A percentile compares a stretch with the other conserved stretches of the same genome.
Evolutionary conservation across 2,329 filamentous ascomycete genomes (phyloP).

Genomic region (Simplicillium aogashimaense): DNA sequence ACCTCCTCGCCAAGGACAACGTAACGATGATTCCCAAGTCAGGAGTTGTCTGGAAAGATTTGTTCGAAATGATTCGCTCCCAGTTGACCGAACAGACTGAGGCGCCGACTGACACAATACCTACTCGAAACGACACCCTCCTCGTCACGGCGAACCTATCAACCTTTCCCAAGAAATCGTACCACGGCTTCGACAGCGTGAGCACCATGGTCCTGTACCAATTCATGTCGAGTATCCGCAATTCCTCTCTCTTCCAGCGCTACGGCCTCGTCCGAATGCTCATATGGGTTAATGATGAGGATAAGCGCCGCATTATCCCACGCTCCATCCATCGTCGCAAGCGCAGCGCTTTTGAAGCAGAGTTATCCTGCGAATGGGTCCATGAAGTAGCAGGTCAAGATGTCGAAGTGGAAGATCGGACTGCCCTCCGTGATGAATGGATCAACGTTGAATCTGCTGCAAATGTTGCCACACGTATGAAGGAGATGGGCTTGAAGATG

Average conservation of each 20-base stretch:
- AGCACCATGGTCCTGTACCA: slow-evolving; percentile 50
- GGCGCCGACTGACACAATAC: slow-evolving; percentile 24
- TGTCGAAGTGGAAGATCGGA: slow-evolving; percentile 14
- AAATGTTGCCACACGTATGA: slow-evolving; percentile 35
- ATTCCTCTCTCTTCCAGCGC: slow-evolving; percentile 53
- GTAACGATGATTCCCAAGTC: slow-evolving; percentile 43
- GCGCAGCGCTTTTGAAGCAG: slow-evolving; percentile 47
- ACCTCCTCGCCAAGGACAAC: slow-evolving; percentile 40
- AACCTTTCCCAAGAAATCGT: slow-evolving; percentile 39
- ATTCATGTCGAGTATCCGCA: slow-evolving; percentile 48
- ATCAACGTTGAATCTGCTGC: slow-evolving; percentile 37
- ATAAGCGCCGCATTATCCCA: slow-evolving; percentile 52
- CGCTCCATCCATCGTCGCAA: slow-evolving; percentile 43
- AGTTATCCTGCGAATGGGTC: slow-evolving; percentile 50
- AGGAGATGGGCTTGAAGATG: slow-evolving; percentile 25
- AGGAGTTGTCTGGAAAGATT: slow-evolving; percentile 50
- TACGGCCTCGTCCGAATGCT: slow-evolving; percentile 77
- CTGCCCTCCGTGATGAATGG: slow-evolving; percentile 30
- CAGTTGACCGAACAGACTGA: slow-evolving; percentile 45
- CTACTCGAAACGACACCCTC: slow-evolving; percentile 58
- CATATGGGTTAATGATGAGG: slow-evolving; percentile 56
- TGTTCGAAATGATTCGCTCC: slow-evolving; percentile 39
- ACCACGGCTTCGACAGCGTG: slow-evolving; percentile 44
- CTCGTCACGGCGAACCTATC: slow-evolving; percentile 63
- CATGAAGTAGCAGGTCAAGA: slow-evolving; percentile 44